These are phyloP conservation scores for Leishmania turanica DNA, from an alignment of 208 protist genomes.

Conservation along the genomic window DNA sequence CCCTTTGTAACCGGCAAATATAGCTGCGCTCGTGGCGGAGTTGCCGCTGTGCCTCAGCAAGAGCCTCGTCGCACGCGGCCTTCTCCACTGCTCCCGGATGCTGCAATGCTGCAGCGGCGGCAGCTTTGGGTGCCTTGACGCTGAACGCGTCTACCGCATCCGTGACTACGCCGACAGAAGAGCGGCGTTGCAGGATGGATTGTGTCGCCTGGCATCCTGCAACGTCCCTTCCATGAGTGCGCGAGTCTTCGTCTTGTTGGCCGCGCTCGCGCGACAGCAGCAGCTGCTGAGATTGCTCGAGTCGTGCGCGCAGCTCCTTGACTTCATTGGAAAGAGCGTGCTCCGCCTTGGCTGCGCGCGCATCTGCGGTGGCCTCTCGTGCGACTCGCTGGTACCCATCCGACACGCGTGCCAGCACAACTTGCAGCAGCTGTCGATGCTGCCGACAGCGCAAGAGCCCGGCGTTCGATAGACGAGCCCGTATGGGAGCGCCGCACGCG, in stretches of 20 bases:
- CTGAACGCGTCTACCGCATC: neutral
- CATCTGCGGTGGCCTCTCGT: constrained; percentile 2
- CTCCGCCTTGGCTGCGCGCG: constrained; percentile 10
- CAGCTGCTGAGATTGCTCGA: neutral
- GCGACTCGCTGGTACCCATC: constrained; percentile 4
- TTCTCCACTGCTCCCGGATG: no score
- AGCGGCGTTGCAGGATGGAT: no score
- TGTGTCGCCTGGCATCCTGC: neutral
- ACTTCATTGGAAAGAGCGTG: constrained; percentile 12
- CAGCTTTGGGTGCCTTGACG: neutral
- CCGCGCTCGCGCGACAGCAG: neutral
- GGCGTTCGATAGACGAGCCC: neutral
- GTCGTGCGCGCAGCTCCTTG: constrained; percentile 8
- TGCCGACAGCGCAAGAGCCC: constrained; percentile 1
- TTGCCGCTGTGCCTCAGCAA: constrained; percentile 8
- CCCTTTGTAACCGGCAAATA: constrained; percentile 7
- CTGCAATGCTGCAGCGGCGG: neutral
- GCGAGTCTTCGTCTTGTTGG: neutral
- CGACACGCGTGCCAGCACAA: neutral
- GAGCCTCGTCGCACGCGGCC: neutral
- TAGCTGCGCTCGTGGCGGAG: constrained; percentile 14
- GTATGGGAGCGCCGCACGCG: no score
- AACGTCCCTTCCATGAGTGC: neutral
- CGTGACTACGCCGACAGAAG: neutral
- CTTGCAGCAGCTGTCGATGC: constrained; percentile 4